A percentile compares a stretch with the other conserved stretches of the same genome.
Conservation (phyloP, 495 filamentous ascomycete genomes). For the Neurospora intermedia region DNA sequence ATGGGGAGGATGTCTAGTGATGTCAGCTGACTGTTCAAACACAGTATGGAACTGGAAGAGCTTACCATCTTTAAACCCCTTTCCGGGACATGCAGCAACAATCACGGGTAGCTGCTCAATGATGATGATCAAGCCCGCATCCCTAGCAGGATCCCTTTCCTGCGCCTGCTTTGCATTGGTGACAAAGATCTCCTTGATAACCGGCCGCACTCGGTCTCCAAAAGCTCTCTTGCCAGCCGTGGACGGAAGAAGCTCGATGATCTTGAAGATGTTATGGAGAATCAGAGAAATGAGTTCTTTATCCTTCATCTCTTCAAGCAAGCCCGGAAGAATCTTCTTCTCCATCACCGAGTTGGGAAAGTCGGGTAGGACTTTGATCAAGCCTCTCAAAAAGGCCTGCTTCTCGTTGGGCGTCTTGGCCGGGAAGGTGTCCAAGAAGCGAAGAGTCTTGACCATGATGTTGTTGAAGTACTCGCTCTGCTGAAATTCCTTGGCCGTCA, state of each 20-base stretch:
- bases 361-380: conserved; percentile 74
- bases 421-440: conserved; percentile 82
- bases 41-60: too few species aligned
- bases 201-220: conserved; percentile 73
- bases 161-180: conserved; percentile 37
- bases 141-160: conserved; percentile 72
- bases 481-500: conserved; percentile 87
- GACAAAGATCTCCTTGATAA: conserved; percentile 71
- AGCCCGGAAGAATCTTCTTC: conserved; percentile 78
- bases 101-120: conserved; percentile 71
- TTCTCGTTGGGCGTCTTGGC: conserved; percentile 90
- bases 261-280: conserved; percentile 82
- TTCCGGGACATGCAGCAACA: conserved; percentile 69
- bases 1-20: conserved; percentile 71
- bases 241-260: conserved; percentile 63
- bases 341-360: conserved; percentile 90
- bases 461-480: conserved; percentile 93
- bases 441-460: conserved; percentile 87
- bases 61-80: conserved; percentile 84
- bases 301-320: conserved; percentile 90
- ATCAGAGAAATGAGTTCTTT: conserved; percentile 72
- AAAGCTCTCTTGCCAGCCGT: conserved; percentile 54
- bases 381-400: conserved; percentile 76
- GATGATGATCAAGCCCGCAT: conserved; percentile 82
- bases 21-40: conserved; percentile 4